Evolutionary conservation across 2,329 filamentous ascomycete genomes (phyloP).

Genomic region (Aspergillus fructus): DNA sequence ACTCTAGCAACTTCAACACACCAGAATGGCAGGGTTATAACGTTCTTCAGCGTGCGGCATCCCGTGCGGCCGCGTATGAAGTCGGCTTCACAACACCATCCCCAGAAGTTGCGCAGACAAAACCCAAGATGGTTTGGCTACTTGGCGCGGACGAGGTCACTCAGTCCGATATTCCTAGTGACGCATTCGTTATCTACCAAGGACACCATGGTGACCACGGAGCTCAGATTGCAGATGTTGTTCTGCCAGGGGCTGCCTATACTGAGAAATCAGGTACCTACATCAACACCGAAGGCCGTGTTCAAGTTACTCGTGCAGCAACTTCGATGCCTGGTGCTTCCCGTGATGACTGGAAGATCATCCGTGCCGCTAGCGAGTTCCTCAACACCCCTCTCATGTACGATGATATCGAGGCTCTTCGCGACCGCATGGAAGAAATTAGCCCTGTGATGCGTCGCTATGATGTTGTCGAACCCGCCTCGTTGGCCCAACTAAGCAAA

Average conservation of each 20-base stretch:
- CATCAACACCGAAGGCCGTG: slow-evolving; percentile 95
- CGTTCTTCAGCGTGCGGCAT: slow-evolving; percentile 89
- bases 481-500: slow-evolving; percentile 75
- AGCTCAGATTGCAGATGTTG: slow-evolving; percentile 86
- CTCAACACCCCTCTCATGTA: slow-evolving; percentile 84
- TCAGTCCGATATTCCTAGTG: slow-evolving; percentile 84
- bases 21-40: slow-evolving; percentile 97
- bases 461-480: slow-evolving; percentile 82
- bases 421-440: slow-evolving; percentile 94
- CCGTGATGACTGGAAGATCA: slow-evolving; percentile 98
- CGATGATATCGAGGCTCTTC: slow-evolving; percentile 83
- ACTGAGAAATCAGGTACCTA: slow-evolving; percentile 96
- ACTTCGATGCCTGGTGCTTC: slow-evolving; percentile 85
- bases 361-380: slow-evolving; percentile 89
- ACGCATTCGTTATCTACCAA: slow-evolving; percentile 96
- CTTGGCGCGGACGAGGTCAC: slow-evolving; percentile 91
- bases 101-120: slow-evolving; percentile 74
- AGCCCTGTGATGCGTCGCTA: slow-evolving; percentile 86
- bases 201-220: slow-evolving; percentile 95
- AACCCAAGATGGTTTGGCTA: slow-evolving; percentile 94
- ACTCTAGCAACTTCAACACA: slow-evolving; percentile 82
- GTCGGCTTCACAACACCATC: slow-evolving; percentile 91
- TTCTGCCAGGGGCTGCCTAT: slow-evolving; percentile 92
- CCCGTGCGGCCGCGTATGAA: slow-evolving; percentile 89
- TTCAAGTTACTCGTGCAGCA: slow-evolving; percentile 88